phyloP scores from a whole-genome alignment of 345 rosid species.

The Citrus medica region DNA sequence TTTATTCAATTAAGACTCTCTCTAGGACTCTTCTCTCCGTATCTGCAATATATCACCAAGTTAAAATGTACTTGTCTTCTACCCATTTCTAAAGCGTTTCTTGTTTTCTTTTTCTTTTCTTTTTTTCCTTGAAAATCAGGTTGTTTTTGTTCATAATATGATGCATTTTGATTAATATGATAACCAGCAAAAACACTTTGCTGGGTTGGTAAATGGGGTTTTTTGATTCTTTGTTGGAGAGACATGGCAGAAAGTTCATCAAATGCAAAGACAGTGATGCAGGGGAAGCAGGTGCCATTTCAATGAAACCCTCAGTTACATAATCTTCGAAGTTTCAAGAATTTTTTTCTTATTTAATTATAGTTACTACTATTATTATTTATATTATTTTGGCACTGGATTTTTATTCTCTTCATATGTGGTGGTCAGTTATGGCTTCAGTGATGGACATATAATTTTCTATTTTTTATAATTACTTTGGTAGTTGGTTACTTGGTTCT shows the following conservation, averaged over 20 bases:
- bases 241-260: constrained; percentile 51
- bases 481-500: neutral
- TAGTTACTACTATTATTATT: no score
- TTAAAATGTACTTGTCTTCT: neutral
- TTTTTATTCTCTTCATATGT: neutral
- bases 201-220: constrained; percentile 33
- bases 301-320: neutral
- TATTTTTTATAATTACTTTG: neutral
- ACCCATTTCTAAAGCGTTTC: neutral
- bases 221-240: constrained; percentile 41
- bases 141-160: neutral
- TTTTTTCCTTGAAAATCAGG: neutral
- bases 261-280: constrained; percentile 97
- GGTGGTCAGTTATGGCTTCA: neutral
- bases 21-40: neutral
- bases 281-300: constrained; percentile 73
- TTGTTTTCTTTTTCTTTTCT: neutral
- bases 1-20: neutral
- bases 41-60: neutral
- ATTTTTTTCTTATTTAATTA: no score
- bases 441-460: neutral
- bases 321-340: neutral
- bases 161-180: constrained; percentile 7
- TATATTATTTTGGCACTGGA: neutral
- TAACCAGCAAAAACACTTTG: neutral